phyloP scores from a whole-genome alignment of 2,329 filamentous ascomycete species.

The Calonectria pseudoreteaudii region DNA sequence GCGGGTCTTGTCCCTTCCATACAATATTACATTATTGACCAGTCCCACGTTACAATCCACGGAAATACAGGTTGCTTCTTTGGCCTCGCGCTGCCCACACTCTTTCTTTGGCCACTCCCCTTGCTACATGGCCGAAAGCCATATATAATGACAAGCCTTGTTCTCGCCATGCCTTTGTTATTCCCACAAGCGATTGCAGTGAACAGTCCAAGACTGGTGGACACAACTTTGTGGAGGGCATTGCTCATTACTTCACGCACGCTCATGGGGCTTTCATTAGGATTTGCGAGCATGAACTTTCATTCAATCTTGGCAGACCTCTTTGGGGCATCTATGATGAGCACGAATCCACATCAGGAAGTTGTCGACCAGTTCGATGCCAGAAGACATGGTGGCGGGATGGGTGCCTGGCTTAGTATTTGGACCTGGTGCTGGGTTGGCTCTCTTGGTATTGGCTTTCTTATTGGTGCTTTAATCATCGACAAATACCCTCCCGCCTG shows the following conservation, averaged over 20 bases:
- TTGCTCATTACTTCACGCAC: conserved; percentile 73
- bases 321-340: conserved; percentile 82
- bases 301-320: conserved; percentile 78
- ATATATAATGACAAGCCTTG: conserved; percentile 77
- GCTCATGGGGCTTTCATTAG: conserved; percentile 76
- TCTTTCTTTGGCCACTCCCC: conserved; percentile 80
- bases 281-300: conserved; percentile 83
- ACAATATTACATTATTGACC: conserved; percentile 80
- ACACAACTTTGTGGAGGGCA: conserved; percentile 66
- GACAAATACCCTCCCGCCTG: conserved; percentile 72
- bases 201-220: conserved; percentile 65
- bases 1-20: conserved; percentile 83
- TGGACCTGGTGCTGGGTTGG: conserved; percentile 84
- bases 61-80: conserved; percentile 81
- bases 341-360: conserved; percentile 78
- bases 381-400: conserved; percentile 79
- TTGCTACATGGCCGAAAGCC: conserved; percentile 82
- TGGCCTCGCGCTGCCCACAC: conserved; percentile 76
- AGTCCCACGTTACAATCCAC: conserved; percentile 74
- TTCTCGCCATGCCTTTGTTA: conserved; percentile 77
- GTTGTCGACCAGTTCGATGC: conserved; percentile 75
- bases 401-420: conserved; percentile 82
- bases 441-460: conserved; percentile 77
- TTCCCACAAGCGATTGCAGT: conserved; percentile 81
- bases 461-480: conserved; percentile 78